These are phyloP conservation scores for Sarocladium kiliense DNA, from an alignment of 2,329 filamentous ascomycete species.

Conservation along the genomic window DNA sequence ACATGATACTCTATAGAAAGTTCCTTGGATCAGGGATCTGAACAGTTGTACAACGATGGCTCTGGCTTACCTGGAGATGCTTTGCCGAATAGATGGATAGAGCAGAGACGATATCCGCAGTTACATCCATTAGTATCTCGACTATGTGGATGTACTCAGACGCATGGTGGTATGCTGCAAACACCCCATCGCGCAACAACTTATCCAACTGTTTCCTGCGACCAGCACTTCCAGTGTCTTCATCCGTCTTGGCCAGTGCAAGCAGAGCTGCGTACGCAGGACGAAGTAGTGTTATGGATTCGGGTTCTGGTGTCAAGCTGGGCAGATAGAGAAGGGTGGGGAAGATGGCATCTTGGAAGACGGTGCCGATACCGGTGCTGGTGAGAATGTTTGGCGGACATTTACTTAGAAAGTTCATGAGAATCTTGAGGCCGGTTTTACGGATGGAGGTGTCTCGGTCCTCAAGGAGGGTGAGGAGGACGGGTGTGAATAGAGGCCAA, in stretches of 20 bases:
- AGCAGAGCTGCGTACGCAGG: constrained; percentile 64
- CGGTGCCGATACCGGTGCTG: constrained; percentile 58
- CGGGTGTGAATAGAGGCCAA: constrained; percentile 67
- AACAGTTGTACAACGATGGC: no score
- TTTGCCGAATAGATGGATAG: constrained; percentile 61
- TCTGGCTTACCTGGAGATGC: constrained; percentile 54
- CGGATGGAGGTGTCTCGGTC: constrained; percentile 52
- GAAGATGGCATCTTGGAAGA: constrained; percentile 65
- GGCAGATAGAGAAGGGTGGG: constrained; percentile 75
- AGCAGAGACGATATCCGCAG: constrained; percentile 42
- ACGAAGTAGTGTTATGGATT: constrained; percentile 60
- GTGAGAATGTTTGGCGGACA: constrained; percentile 49
- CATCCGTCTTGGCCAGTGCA: constrained; percentile 38
- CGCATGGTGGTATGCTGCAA: constrained; percentile 52
- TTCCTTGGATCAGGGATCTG: not conserved
- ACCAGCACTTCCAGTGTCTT: constrained; percentile 17
- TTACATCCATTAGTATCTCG: constrained; percentile 47
- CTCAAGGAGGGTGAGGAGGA: constrained; percentile 64
- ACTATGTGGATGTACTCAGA: constrained; percentile 54
- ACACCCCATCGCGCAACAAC: constrained; percentile 50
- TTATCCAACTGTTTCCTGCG: constrained; percentile 43
- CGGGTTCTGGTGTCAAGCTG: constrained; percentile 65
- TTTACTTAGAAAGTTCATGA: constrained; percentile 48
- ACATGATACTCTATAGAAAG: constrained; percentile 52
- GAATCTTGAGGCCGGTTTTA: constrained; percentile 47